These are phyloP conservation scores for Capsicum pubescens DNA, from an alignment of 257 asterid species.

Conservation along the genomic window DNA sequence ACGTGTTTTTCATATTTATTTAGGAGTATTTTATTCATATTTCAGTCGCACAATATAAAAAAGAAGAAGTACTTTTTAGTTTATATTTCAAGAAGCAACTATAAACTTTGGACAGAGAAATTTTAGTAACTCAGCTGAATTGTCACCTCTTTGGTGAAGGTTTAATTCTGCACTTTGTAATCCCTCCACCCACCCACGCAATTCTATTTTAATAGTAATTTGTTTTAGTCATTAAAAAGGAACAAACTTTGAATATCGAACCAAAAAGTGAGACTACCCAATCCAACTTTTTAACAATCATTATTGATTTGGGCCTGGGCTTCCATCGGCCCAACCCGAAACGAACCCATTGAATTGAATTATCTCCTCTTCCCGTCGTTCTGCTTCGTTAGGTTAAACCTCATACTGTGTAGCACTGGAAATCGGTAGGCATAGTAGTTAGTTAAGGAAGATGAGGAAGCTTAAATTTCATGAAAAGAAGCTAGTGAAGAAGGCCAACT, in stretches of 20 bases:
- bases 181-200: no score
- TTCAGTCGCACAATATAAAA: background rate
- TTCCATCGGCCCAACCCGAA: background rate
- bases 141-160: no score
- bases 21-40: background rate
- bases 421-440: background rate
- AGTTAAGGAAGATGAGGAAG: slow-evolving; percentile 67
- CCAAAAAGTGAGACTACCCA: background rate
- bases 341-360: background rate
- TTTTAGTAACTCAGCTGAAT: no score
- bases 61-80: background rate
- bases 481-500: slow-evolving; percentile 74
- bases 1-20: background rate
- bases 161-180: no score
- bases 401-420: background rate
- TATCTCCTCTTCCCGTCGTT: background rate
- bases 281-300: background rate
- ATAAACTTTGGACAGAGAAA: no score
- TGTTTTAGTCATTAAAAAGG: no score
- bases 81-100: background rate
- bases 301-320: background rate
- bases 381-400: background rate
- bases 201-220: no score
- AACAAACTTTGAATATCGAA: background rate
- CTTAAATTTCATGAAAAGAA: slow-evolving; percentile 85